These are phyloP conservation scores for Fusarium bactridioides DNA, from an alignment of 2,329 filamentous ascomycete species.

Conservation along the genomic window DNA sequence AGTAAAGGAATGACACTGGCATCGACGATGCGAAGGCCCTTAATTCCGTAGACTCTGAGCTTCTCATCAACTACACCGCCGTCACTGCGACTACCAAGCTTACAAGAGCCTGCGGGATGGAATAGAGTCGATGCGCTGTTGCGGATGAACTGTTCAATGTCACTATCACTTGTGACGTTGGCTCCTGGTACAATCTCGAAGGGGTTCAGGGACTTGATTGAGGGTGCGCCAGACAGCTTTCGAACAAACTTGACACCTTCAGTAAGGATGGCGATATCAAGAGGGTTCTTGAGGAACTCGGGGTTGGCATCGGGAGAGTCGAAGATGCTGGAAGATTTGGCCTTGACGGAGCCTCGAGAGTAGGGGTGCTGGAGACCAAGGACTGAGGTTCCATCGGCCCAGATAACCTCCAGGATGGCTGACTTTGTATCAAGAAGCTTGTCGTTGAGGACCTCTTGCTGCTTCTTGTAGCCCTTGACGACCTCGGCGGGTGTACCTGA, in stretches of 20 bases:
- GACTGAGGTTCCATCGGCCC: slow-evolving; percentile 22
- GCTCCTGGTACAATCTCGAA: slow-evolving; percentile 22
- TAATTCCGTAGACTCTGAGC: slow-evolving; percentile 36
- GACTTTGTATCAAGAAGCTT: slow-evolving; percentile 16
- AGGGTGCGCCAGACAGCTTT: not conserved
- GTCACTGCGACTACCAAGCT: slow-evolving; percentile 52
- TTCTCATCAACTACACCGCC: slow-evolving; percentile 48
- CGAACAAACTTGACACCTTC: slow-evolving; percentile 29
- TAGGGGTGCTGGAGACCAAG: slow-evolving; percentile 35
- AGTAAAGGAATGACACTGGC: slow-evolving; percentile 41
- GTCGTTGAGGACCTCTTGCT: slow-evolving; percentile 24
- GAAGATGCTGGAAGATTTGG: slow-evolving; percentile 23
- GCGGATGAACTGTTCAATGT: slow-evolving; percentile 25
- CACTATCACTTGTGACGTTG: slow-evolving; percentile 16
- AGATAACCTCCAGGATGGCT: slow-evolving; percentile 28
- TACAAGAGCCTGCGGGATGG: slow-evolving; percentile 31
- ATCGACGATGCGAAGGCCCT: slow-evolving; percentile 49
- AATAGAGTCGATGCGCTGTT: slow-evolving; percentile 19
- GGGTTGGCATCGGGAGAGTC: slow-evolving; percentile 26
- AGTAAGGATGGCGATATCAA: slow-evolving; percentile 8
- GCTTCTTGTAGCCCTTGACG: slow-evolving; percentile 20
- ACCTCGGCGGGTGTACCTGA: slow-evolving; percentile 18
- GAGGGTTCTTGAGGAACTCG: slow-evolving; percentile 28
- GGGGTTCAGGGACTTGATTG: slow-evolving; percentile 5
- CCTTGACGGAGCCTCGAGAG: slow-evolving; percentile 32